These are phyloP conservation scores for Skeletonema marinoi DNA, from an alignment of 108 stramenopile species.

Conservation along the genomic window DNA sequence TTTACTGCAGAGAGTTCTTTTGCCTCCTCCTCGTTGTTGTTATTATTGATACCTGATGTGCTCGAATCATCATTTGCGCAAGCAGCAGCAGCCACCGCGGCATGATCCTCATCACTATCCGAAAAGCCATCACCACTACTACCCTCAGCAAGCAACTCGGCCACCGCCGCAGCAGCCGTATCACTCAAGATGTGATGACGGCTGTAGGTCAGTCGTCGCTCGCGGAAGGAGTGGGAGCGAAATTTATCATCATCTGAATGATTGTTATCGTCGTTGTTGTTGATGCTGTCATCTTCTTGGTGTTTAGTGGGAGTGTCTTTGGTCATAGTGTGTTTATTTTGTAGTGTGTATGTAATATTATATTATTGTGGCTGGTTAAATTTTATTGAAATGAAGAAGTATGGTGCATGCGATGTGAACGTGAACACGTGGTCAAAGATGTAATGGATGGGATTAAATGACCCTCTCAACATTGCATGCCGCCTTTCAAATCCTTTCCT, in stretches of 20 bases:
- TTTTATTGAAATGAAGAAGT: too few species aligned
- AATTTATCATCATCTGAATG: constrained; percentile 39
- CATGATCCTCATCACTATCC: constrained; percentile 13
- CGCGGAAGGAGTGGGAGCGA: constrained; percentile 65
- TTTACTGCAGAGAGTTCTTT: neutral
- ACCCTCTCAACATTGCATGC: too few species aligned
- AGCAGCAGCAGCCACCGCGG: neutral
- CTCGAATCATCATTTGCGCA: too few species aligned
- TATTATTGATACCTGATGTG: neutral
- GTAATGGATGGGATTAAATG: too few species aligned
- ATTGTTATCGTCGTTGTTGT: constrained; percentile 18
- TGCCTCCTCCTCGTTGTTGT: constrained; percentile 7
- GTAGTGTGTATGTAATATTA: too few species aligned
- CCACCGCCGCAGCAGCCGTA: constrained; percentile 21
- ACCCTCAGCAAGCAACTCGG: constrained; percentile 22
- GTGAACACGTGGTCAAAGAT: too few species aligned
- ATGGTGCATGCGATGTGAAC: too few species aligned
- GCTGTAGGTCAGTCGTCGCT: constrained; percentile 74
- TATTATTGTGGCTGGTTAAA: too few species aligned
- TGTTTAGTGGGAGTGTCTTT: neutral
- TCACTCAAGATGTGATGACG: constrained; percentile 31
- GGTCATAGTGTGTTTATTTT: too few species aligned
- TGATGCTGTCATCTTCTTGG: constrained; percentile 1
- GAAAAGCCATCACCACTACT: constrained; percentile 3
- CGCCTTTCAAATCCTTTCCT: too few species aligned